Conservation (phyloP, 129 eudicot genomes). For the Scalesia atractyloides region DNA sequence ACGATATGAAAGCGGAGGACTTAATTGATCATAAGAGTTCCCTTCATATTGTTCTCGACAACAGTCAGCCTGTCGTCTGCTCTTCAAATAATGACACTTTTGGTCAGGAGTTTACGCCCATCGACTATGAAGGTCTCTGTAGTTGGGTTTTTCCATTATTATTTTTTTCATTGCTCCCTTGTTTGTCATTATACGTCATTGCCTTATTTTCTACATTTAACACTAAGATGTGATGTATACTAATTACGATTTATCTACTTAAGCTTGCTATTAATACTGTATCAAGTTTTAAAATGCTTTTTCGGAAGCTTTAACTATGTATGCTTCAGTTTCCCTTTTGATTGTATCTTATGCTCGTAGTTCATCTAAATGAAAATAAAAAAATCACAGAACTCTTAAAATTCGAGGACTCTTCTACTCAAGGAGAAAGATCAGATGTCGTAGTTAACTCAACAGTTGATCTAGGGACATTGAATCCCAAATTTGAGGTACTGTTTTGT, state of each 20-base stretch:
- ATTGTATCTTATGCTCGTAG: slow-evolving; percentile 7
- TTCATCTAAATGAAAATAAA: slow-evolving; percentile 27
- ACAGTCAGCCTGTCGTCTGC: slow-evolving; percentile 39
- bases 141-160: slow-evolving; percentile 5
- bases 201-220: neutral
- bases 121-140: slow-evolving; percentile 35
- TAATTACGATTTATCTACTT: too few relatives aligned
- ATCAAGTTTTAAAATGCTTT: neutral
- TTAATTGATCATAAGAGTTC: slow-evolving; percentile 64
- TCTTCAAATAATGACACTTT: slow-evolving; percentile 25
- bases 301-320: neutral
- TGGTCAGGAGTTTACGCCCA: slow-evolving; percentile 24
- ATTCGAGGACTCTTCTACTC: slow-evolving; percentile 37
- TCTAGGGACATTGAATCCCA: slow-evolving; percentile 38
- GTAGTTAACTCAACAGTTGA: slow-evolving; percentile 39
- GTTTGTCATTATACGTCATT: slow-evolving; percentile 2
- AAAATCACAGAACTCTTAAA: slow-evolving; percentile 40
- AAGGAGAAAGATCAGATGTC: slow-evolving; percentile 40
- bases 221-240: slow-evolving; percentile 7
- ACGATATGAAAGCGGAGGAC: slow-evolving; percentile 78
- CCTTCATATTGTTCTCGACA: slow-evolving; percentile 34
- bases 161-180: neutral
- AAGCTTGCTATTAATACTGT: slow-evolving; percentile 13
- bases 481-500: slow-evolving; percentile 48
- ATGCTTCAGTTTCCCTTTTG: slow-evolving; percentile 11